Conservation (phyloP, 2,329 filamentous ascomycete species). For the Aspergillus tamarii region DNA sequence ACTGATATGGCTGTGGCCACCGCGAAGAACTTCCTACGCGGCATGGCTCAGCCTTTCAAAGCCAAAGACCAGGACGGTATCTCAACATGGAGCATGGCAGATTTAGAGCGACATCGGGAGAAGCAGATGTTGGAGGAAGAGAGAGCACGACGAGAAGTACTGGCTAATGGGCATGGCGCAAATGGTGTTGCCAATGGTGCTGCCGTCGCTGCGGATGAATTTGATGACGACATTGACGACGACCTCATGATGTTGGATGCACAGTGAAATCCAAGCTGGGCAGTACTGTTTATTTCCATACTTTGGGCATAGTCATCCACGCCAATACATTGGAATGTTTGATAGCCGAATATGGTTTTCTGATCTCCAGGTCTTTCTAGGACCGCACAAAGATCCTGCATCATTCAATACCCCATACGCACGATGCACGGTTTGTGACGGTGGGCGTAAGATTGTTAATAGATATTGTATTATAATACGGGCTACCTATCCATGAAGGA, state of each 20-base stretch:
- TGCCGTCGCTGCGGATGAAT: conserved; percentile 36
- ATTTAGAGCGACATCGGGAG: conserved; percentile 69
- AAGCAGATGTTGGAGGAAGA: conserved; percentile 75
- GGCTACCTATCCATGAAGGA: not conserved
- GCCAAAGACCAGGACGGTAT: conserved; percentile 85
- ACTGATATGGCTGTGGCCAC: conserved; percentile 93
- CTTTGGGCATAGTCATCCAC: conserved; percentile 15
- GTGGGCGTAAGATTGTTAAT: not conserved
- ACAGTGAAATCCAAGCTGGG: conserved; percentile 23
- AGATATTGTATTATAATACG: not conserved
- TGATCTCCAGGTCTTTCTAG: no score
- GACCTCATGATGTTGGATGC: conserved; percentile 48
- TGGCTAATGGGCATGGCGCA: conserved; percentile 30
- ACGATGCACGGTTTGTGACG: not conserved
- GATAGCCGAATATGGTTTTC: not conserved
- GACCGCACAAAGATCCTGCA: not conserved
- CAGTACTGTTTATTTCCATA: not conserved
- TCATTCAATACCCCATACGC: not conserved
- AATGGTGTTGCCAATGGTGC: conserved; percentile 29
- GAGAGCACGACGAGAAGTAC: conserved; percentile 62
- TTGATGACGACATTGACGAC: conserved; percentile 48
- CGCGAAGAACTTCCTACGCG: conserved; percentile 84
- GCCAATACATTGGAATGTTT: not conserved
- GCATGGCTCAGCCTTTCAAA: conserved; percentile 90
- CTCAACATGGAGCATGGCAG: conserved; percentile 83